phyloP scores from a whole-genome alignment of 257 asterid genomes.

The Solanum commersonii region DNA sequence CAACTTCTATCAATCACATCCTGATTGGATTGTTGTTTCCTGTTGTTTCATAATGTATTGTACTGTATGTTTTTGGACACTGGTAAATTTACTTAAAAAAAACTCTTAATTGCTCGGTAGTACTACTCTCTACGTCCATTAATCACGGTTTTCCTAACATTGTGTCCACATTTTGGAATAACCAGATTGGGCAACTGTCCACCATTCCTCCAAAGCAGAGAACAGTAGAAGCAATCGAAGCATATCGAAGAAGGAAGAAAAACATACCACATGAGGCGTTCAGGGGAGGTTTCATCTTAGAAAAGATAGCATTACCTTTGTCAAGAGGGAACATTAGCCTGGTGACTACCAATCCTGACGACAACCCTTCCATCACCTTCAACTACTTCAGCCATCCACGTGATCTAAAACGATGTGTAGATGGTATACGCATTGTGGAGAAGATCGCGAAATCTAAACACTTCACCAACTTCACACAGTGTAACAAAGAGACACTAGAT shows the following conservation, averaged over 20 bases:
- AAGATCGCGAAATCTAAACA: conserved; percentile 49
- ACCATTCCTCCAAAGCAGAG: conserved; percentile 64
- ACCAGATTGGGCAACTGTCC: conserved; percentile 79
- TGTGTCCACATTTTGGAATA: not conserved
- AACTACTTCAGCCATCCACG: conserved; percentile 86
- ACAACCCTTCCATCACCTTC: conserved; percentile 84
- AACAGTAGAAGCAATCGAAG: conserved; percentile 39
- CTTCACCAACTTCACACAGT: conserved; percentile 40
- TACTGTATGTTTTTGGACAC: no score
- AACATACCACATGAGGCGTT: conserved; percentile 49
- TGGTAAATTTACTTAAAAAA: not conserved
- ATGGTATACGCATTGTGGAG: conserved; percentile 66
- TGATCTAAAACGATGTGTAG: conserved; percentile 57
- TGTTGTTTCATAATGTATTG: not conserved
- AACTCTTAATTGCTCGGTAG: not conserved
- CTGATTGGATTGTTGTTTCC: not conserved
- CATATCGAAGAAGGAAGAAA: conserved; percentile 28
- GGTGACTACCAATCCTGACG: conserved; percentile 48
- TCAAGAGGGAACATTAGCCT: conserved; percentile 48
- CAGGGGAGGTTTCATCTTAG: conserved; percentile 58
- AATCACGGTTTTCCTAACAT: not conserved
- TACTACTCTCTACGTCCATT: not conserved
- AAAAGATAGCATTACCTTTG: conserved; percentile 45
- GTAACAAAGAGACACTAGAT: conserved; percentile 36
- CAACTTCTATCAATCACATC: not conserved